Conservation (phyloP, 345 rosid genomes). For the Syzygium grande region DNA sequence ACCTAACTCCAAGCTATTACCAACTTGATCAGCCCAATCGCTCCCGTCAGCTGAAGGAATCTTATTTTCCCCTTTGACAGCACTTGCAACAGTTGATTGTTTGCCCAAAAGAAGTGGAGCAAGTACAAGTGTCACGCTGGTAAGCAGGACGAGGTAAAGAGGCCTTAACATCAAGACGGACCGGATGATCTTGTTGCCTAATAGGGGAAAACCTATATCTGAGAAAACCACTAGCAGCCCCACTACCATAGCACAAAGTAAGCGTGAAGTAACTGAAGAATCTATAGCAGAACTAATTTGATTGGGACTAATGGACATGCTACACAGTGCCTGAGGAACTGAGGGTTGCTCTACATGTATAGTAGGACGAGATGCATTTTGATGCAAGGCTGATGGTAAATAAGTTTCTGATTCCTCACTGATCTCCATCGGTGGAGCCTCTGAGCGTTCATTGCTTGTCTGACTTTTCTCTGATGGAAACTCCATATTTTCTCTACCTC, state of each 20-base stretch:
- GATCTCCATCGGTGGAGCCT: conserved; percentile 7
- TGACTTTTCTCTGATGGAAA: neutral
- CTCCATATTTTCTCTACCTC: conserved; percentile 13
- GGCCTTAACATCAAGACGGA: conserved; percentile 52
- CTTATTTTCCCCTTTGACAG: conserved; percentile 11
- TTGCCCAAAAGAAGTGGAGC: conserved; percentile 23
- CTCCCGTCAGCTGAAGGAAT: conserved; percentile 23
- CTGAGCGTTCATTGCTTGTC: conserved; percentile 3
- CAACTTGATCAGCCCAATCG: conserved; percentile 51
- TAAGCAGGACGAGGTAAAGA: conserved; percentile 53
- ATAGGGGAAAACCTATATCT: conserved; percentile 42
- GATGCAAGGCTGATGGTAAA: conserved; percentile 15
- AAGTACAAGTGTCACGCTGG: conserved; percentile 50
- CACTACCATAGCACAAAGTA: conserved; percentile 32
- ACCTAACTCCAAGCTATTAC: conserved; percentile 55
- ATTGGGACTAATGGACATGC: conserved; percentile 25
- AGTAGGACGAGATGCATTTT: conserved; percentile 17
- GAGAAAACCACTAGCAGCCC: conserved; percentile 50
- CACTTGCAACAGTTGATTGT: conserved; percentile 12
- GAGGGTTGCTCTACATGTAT: conserved; percentile 9
- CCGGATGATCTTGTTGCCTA: conserved; percentile 22
- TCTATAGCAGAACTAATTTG: conserved; percentile 50
- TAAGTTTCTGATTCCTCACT: conserved; percentile 9
- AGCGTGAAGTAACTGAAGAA: conserved; percentile 37
- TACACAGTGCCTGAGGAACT: neutral